Conservation (phyloP, 1,284 basidiomycete genomes). For the Cutaneotrichosporon sp. region DNA sequence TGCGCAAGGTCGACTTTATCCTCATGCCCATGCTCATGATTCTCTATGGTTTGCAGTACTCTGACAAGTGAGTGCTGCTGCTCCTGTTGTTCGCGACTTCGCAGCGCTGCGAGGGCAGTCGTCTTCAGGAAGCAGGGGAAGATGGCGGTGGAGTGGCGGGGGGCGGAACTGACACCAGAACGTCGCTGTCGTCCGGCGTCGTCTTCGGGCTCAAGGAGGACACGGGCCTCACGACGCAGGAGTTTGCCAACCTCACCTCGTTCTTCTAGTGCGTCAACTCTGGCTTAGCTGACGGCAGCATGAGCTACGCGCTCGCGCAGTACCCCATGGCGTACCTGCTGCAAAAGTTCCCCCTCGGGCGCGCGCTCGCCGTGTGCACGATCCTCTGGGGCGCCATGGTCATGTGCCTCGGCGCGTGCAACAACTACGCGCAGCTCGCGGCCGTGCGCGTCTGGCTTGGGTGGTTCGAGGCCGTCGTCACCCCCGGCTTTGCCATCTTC, state of each 20-base stretch:
- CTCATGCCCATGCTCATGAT: slow-evolving; percentile 18
- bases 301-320: slow-evolving; percentile 31
- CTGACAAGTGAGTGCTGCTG: slow-evolving; percentile 19
- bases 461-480: slow-evolving; percentile 35
- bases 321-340: slow-evolving; percentile 33
- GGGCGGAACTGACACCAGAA: too few species aligned
- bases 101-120: too few species aligned
- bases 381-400: slow-evolving; percentile 34
- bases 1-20: slow-evolving; percentile 22
- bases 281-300: slow-evolving; percentile 7
- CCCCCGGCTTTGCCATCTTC: slow-evolving; percentile 33
- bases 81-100: neutral
- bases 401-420: slow-evolving; percentile 29
- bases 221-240: slow-evolving; percentile 31
- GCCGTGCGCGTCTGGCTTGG: slow-evolving; percentile 30
- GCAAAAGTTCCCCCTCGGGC: slow-evolving; percentile 34
- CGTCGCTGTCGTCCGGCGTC: slow-evolving; percentile 19
- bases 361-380: slow-evolving; percentile 21
- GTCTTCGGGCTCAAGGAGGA: slow-evolving; percentile 34
- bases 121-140: slow-evolving; percentile 20
- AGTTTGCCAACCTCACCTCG: slow-evolving; percentile 31
- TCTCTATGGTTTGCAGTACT: slow-evolving; percentile 16
- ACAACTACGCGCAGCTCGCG: slow-evolving; percentile 32
- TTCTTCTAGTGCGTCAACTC: slow-evolving; percentile 10
- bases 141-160: too few species aligned